Conservation (phyloP, 2,329 filamentous ascomycete genomes). For the Aureobasidium subglaciale region DNA sequence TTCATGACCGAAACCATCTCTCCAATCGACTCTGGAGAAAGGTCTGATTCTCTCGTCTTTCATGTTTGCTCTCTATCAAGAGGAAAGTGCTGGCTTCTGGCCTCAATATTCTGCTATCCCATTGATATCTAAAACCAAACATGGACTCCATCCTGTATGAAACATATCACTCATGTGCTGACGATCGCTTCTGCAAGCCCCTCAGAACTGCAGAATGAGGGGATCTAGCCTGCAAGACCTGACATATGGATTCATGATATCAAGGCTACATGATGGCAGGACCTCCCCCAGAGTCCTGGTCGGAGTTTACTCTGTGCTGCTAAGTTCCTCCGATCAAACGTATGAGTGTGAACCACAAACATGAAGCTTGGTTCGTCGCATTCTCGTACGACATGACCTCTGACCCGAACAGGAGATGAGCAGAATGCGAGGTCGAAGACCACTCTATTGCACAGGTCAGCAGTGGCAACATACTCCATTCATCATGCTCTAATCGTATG, state of each 20-base stretch:
- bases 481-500: not conserved
- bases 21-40: not conserved
- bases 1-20: not conserved
- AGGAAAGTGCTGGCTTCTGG: too few species aligned
- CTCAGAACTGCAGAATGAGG: not conserved
- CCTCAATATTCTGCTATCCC: not conserved
- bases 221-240: not conserved
- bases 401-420: too few species aligned
- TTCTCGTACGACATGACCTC: not conserved
- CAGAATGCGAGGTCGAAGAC: too few species aligned
- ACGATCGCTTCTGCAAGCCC: not conserved
- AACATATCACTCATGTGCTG: not conserved
- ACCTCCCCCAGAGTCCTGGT: not conserved
- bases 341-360: not conserved
- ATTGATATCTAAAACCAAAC: not conserved
- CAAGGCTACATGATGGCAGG: not conserved
- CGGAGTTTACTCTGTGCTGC: not conserved
- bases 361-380: too few species aligned
- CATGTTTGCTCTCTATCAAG: too few species aligned
- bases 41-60: not conserved
- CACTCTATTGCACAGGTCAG: too few species aligned
- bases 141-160: not conserved
- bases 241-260: not conserved
- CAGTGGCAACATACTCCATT: too few species aligned
- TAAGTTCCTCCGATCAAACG: not conserved